These are phyloP conservation scores for Sphaerulina vaccinii DNA, from an alignment of 2,329 filamentous ascomycete genomes.

Conservation along the genomic window DNA sequence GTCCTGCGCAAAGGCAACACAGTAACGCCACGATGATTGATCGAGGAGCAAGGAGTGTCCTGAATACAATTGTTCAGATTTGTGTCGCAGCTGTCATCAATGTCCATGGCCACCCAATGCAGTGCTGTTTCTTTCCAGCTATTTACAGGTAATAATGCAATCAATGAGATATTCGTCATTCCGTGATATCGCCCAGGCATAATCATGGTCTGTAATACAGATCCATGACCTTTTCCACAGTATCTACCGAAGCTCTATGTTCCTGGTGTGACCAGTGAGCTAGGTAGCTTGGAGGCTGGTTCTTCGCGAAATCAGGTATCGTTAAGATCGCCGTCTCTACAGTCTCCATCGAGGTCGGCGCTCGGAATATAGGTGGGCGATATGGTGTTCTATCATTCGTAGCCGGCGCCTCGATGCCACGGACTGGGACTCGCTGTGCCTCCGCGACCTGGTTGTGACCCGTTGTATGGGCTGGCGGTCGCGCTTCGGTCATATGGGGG, in stretches of 20 bases:
- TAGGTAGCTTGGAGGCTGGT: constrained; percentile 8
- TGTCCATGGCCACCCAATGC: constrained; percentile 10
- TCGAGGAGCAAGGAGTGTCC: no score
- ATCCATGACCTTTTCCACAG: constrained; percentile 21
- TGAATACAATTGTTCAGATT: not conserved
- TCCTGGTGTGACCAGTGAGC: constrained; percentile 5
- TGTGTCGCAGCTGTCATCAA: not conserved
- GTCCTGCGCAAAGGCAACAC: not conserved
- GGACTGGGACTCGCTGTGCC: constrained; percentile 54
- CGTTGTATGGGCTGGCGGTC: constrained; percentile 33
- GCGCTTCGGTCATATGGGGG: constrained; percentile 41
- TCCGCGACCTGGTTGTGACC: constrained; percentile 27
- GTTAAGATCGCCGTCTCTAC: constrained; percentile 25
- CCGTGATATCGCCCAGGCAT: constrained; percentile 5
- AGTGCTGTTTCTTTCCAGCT: not conserved
- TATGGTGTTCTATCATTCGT: constrained; percentile 48
- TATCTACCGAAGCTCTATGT: constrained; percentile 17
- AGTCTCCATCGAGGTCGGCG: constrained; percentile 20
- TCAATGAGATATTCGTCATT: constrained; percentile 11
- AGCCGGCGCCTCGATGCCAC: constrained; percentile 65
- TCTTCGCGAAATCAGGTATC: constrained; percentile 15
- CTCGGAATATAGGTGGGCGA: constrained; percentile 21
- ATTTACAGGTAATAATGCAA: constrained; percentile 3
- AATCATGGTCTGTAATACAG: constrained; percentile 15
- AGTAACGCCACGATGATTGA: not conserved